A percentile compares a stretch with the other conserved stretches of the same genome.
These are phyloP conservation scores for Pseudonitzschia pungens DNA, from an alignment of 108 stramenopile genomes.

Conservation along the genomic window DNA sequence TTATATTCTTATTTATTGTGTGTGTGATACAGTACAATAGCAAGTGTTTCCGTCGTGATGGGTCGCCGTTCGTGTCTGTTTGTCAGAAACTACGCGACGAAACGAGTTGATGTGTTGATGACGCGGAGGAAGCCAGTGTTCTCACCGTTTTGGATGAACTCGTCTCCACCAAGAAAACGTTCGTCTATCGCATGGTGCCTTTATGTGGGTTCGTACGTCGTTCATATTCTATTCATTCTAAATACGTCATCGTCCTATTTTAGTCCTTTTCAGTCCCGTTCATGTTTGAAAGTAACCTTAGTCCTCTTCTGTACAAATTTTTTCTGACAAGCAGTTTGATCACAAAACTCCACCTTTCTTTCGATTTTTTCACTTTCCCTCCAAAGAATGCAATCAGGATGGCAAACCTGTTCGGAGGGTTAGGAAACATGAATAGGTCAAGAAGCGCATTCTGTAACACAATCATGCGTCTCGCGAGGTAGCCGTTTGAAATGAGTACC, in stretches of 20 bases:
- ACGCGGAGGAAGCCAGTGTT: slow-evolving; percentile 1
- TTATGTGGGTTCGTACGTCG: slow-evolving; percentile 4
- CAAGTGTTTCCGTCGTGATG: not conserved
- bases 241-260: slow-evolving; percentile 1
- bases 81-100: not conserved
- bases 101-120: slow-evolving; percentile 13
- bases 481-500: no score
- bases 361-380: no score
- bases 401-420: no score
- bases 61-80: not conserved
- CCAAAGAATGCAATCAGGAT: no score
- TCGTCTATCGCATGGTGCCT: not conserved
- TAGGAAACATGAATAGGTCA: no score
- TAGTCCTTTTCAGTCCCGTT: slow-evolving; percentile 1
- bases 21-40: not conserved
- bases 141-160: slow-evolving; percentile 2
- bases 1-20: slow-evolving; percentile 17
- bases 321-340: no score
- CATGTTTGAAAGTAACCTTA: not conserved
- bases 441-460: no score
- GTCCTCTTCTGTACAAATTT: not conserved
- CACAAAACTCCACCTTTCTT: no score
- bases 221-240: not conserved
- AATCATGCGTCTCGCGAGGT: no score
- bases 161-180: slow-evolving; percentile 9